Percentiles rank a stretch among this genome's conserved stretches.
These are phyloP conservation scores for Deinandra increscens DNA, from an alignment of 129 eudicot genomes.

Conservation along the genomic window DNA sequence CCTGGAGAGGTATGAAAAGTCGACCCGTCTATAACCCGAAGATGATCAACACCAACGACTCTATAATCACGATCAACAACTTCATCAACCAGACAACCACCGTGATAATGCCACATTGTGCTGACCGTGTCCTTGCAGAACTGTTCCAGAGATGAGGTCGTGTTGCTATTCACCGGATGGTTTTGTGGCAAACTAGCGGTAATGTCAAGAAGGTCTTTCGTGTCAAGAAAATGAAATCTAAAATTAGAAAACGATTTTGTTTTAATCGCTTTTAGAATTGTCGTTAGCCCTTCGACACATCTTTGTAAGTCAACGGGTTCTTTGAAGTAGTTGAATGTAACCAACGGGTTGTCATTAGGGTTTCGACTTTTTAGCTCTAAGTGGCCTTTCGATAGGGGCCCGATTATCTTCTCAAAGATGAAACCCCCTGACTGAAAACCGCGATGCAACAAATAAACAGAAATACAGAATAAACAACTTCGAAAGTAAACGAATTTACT, in stretches of 20 bases:
- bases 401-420: constrained; percentile 55
- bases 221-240: constrained; percentile 23
- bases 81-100: constrained; percentile 57
- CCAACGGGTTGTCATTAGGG: constrained; percentile 47
- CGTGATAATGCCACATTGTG: constrained; percentile 77
- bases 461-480: no score
- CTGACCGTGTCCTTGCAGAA: constrained; percentile 59
- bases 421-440: constrained; percentile 52
- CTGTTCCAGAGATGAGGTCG: constrained; percentile 44
- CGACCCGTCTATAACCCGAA: constrained; percentile 66
- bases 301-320: constrained; percentile 50
- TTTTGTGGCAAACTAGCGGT: constrained; percentile 45
- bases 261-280: constrained; percentile 38
- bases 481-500: no score
- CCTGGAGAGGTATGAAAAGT: constrained; percentile 63
- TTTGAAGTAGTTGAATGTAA: constrained; percentile 66
- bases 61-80: constrained; percentile 58
- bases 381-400: constrained; percentile 59
- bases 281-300: constrained; percentile 51
- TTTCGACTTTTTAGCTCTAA: constrained; percentile 37
- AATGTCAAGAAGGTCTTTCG: constrained; percentile 45
- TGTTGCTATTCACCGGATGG: constrained; percentile 49
- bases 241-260: constrained; percentile 47
- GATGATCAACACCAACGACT: constrained; percentile 52
- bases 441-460: no score